phyloP scores from a whole-genome alignment of 176 grass and related monocot species.

The Sorghum bicolor region Sorghum_bicolor_NCBIv3 NC_012870.2:52831501-52832000 shows the following conservation, averaged over 20 bases:
- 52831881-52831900: not conserved
- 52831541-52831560: not conserved
- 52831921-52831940: not conserved
- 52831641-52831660: not conserved
- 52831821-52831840: not conserved
- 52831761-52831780: constrained; percentile 16
- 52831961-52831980: not conserved
- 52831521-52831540: constrained; percentile 1
- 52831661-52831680: not conserved
- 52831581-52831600: not conserved
- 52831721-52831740: constrained; percentile 10
- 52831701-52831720: constrained; percentile 14
- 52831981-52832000: constrained; percentile 11
- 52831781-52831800: not conserved
- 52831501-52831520: constrained; percentile 4
- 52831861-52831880: not conserved
- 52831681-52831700: not conserved
- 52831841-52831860: not conserved
- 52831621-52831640: not conserved
- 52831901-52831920: not conserved
- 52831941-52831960: not conserved
- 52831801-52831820: not conserved
- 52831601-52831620: not conserved
- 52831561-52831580: not conserved
- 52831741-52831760: constrained; percentile 23